Evolutionary conservation across 2,329 filamentous ascomycete species (phyloP), one percentile per base, ranked within the genome.

Genomic region (Coniella lustricola): DNA sequence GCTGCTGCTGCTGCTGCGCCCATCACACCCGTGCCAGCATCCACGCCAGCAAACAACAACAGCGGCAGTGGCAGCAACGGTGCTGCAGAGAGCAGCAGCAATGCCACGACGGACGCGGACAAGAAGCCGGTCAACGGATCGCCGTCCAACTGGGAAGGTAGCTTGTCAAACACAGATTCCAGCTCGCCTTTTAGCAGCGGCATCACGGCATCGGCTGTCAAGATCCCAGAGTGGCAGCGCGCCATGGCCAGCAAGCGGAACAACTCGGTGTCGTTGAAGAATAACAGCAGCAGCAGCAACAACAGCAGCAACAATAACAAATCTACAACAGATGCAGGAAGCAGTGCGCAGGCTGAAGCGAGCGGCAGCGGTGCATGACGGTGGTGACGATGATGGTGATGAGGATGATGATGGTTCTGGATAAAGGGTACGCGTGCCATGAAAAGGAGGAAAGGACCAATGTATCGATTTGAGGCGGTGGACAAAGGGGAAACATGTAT

Each of bases 211-310:
- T 69, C 67, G 31, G 82, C 77, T 66, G 84, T 85, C 10, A 81
- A 84, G 10, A 90, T 90, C 56, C 86, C 86, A 4, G 79, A 85
- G 4, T 90, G 86, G 86, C 86, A 90, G 67, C 77, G 88, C 74
- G 83, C 84, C 41, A 81, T 82, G 62, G 73, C 80, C 29, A 81
- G 76, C 58, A 79, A 76, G 64, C 48, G 46, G 41, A 52, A 45
- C 45, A 49, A 56, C 57, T 25, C 57, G 53, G 39, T 46, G 16
- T 34, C 46, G 3, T 33, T 34, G 31, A 56, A 53, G 35, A 46
- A 44, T 14, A 44, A 21, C 35, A 29, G 10, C 25, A 29, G 10
- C 25, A 29, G 25, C 25, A 29, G n/a, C n/a, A 56, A 53, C 39
- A 46, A 44, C 13, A 44, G 20, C 35, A 29, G 10, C 25, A 29